Percentiles rank a stretch among this genome's conserved stretches.
These are phyloP conservation scores for Penicillium sp. DNA, from an alignment of 2,329 filamentous ascomycete species.

Conservation along the genomic window DNA sequence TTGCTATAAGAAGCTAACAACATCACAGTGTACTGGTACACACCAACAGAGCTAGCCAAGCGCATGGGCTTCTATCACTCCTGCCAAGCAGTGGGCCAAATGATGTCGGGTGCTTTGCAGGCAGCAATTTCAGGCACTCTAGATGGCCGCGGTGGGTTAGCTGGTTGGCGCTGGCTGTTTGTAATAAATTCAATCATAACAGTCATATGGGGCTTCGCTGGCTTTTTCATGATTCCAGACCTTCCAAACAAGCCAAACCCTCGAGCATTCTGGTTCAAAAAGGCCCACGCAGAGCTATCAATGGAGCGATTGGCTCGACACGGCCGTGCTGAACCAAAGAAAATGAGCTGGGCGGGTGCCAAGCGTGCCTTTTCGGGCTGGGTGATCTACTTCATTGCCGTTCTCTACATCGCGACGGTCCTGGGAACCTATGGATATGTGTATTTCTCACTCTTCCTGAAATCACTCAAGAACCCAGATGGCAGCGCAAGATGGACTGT, in stretches of 20 bases:
- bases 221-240: constrained; percentile 41
- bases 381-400: constrained; percentile 49
- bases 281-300: constrained; percentile 43
- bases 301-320: constrained; percentile 47
- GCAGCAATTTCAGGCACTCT: constrained; percentile 34
- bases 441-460: constrained; percentile 26
- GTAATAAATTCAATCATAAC: constrained; percentile 41
- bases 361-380: constrained; percentile 47
- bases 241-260: constrained; percentile 36
- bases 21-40: constrained; percentile 38
- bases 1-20: neutral
- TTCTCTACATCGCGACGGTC: constrained; percentile 49
- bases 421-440: constrained; percentile 49
- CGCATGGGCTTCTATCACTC: constrained; percentile 35
- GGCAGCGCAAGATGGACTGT: constrained; percentile 45
- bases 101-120: constrained; percentile 34
- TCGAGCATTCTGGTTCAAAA: constrained; percentile 44
- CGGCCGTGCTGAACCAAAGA: constrained; percentile 48
- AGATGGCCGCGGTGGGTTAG: constrained; percentile 29
- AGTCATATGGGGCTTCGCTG: constrained; percentile 35
- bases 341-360: constrained; percentile 46
- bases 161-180: constrained; percentile 41
- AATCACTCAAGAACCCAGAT: constrained; percentile 33
- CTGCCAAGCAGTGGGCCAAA: constrained; percentile 30
- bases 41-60: constrained; percentile 35